phyloP scores from a whole-genome alignment of 352 stramenopile genomes.

The Albugo laibachii region DNA sequence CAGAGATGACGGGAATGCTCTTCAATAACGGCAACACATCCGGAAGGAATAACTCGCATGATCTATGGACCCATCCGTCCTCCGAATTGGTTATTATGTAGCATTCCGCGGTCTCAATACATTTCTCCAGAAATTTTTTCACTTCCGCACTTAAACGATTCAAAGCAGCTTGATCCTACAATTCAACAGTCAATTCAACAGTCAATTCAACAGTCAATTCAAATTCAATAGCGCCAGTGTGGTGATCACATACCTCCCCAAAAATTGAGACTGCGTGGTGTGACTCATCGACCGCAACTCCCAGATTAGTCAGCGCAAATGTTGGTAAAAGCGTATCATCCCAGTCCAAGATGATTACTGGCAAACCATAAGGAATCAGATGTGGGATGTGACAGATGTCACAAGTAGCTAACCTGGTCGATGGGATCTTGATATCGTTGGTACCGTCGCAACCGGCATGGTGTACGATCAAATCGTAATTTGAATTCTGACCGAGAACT shows the following conservation, averaged over 20 bases:
- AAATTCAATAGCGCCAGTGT: too few relatives aligned
- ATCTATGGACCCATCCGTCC: constrained; percentile 49
- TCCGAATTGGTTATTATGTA: constrained; percentile 57
- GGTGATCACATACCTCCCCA: constrained; percentile 9
- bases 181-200: too few relatives aligned
- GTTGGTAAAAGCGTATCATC: constrained; percentile 67
- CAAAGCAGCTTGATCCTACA: constrained; percentile 11
- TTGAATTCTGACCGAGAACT: too few relatives aligned
- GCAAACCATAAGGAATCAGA: too few relatives aligned
- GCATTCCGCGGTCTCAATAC: constrained; percentile 21
- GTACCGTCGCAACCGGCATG: neutral
- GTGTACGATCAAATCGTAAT: too few relatives aligned
- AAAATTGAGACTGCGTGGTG: too few relatives aligned
- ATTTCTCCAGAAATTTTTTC: constrained; percentile 24
- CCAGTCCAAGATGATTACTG: constrained; percentile 66
- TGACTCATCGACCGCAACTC: constrained; percentile 7
- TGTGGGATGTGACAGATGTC: too few relatives aligned
- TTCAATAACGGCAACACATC: constrained; percentile 27
- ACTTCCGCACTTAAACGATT: constrained; percentile 16
- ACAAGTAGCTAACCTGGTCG: neutral
- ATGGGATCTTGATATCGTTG: neutral
- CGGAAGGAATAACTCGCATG: constrained; percentile 49
- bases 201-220: neutral
- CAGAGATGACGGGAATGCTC: constrained; percentile 40
- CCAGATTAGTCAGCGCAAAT: constrained; percentile 33